Evolutionary conservation across 495 filamentous ascomycete species (phyloP).

Genomic region (Penicillium atrosanguineum): DNA sequence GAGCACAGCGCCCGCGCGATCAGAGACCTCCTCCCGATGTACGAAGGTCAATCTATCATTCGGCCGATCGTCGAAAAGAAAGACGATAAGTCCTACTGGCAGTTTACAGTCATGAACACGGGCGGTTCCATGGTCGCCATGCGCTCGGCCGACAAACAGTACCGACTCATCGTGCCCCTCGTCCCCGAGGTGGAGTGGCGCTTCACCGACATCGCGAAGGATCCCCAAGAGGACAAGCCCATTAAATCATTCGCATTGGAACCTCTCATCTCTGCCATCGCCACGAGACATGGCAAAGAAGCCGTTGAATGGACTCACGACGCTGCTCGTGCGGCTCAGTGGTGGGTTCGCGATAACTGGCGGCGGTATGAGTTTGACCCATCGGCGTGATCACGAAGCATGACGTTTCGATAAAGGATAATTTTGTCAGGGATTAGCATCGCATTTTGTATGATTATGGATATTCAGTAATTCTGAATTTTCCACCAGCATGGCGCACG

Average conservation of each 20-base stretch:
- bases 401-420: background rate
- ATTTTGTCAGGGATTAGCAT: background rate
- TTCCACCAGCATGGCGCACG: constrained; percentile 19
- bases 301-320: constrained; percentile 37
- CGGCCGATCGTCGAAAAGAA: constrained; percentile 34
- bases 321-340: constrained; percentile 35
- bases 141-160: constrained; percentile 36
- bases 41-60: constrained; percentile 48
- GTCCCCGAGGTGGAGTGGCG: constrained; percentile 36
- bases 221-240: constrained; percentile 34
- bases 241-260: constrained; percentile 34
- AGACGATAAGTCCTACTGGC: constrained; percentile 38
- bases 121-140: constrained; percentile 42
- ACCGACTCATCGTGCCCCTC: constrained; percentile 41
- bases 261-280: constrained; percentile 25
- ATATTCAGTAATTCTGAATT: constrained; percentile 3
- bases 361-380: constrained; percentile 17
- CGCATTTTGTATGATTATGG: constrained; percentile 7
- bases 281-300: constrained; percentile 30
- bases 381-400: background rate
- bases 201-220: constrained; percentile 34
- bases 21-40: constrained; percentile 37
- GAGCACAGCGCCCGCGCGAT: constrained; percentile 27
- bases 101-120: constrained; percentile 47
- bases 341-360: constrained; percentile 38